Evolutionary conservation across 2,329 filamentous ascomycete genomes (phyloP), one percentile per base, ranked within the genome.

Genomic region (Parastagonospora avenae): DNA sequence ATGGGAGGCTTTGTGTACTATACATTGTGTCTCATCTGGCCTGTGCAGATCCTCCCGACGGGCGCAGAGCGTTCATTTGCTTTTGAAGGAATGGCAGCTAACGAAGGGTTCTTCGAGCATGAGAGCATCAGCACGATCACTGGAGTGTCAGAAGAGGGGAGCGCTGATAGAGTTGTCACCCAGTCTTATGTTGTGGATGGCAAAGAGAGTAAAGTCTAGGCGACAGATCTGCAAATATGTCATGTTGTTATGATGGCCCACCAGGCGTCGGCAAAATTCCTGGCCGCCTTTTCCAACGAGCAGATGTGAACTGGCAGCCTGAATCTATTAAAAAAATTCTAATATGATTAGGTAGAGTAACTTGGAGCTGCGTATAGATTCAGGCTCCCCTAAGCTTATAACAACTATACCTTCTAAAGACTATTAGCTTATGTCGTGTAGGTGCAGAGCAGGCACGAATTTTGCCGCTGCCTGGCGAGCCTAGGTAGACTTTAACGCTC

Each of bases 1-100:
- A 63, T 63, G 57, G 59, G 51, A 11, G 59, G 42, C 1, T 28
- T 56, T 16, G 57, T 62, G 1, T 60, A 60, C 38, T 62, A 55
- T 31, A 19, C 42, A 9, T 16, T 60, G n/a, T 55, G 47, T 39
- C 15, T 58, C 29, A 50, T 60, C 27, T 58, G 57, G 57, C 55
- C 55, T 1, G 50, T 55, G 15, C 48, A 42, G 12, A 46, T 58
- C n/a, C 36, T 63, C 10, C 57, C 57, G 1, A 19, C n/a, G n/a
- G 53, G 50, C 2, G 16, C 39, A 8, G 55, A 52, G 38, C 51
- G 31, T 16, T 11, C 46, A 9, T 46, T 59, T 40, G 43, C 37
- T 7, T 63, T 61, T 38, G 58, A 63, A 32, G 49, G 50, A 14
- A 42, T 59, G 50, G 50, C 56, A 10, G 50, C 37, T 2, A 57